Evolutionary conservation across 2,329 filamentous ascomycete species (phyloP).

Genomic region (Coniochaeta sp.): DNA sequence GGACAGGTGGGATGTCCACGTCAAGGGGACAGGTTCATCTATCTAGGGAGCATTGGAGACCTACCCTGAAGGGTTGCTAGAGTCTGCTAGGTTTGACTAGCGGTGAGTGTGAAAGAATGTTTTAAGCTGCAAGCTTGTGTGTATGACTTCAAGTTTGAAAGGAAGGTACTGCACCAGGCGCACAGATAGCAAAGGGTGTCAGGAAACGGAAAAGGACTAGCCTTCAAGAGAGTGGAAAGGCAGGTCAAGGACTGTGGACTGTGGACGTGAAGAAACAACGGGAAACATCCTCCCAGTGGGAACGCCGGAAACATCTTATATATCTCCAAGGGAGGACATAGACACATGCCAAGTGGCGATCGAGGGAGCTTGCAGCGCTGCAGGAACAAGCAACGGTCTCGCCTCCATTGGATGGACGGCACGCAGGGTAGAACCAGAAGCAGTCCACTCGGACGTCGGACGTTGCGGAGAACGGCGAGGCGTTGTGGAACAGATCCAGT

Average conservation of each 20-base stretch:
- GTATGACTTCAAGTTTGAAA: conserved; percentile 20
- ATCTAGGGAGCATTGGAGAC: background rate
- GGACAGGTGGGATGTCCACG: background rate
- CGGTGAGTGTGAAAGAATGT: conserved; percentile 9
- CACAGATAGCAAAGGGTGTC: conserved; percentile 12
- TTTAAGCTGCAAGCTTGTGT: conserved; percentile 13
- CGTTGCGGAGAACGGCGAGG: conserved; percentile 6
- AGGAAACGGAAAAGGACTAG: conserved; percentile 23
- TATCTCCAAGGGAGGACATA: conserved; percentile 6
- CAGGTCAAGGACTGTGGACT: conserved; percentile 4
- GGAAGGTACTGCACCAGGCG: conserved; percentile 36
- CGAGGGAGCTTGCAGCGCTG: conserved; percentile 16
- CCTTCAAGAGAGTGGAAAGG: conserved; percentile 29
- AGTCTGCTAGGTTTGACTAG: background rate
- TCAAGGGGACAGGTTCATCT: background rate
- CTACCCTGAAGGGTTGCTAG: conserved; percentile 2
- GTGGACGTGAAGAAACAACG: conserved; percentile 14
- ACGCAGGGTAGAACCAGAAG: conserved; percentile 25
- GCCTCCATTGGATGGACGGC: conserved; percentile 27
- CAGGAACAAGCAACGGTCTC: conserved; percentile 24
- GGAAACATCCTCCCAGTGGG: conserved; percentile 14
- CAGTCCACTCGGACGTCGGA: conserved; percentile 14
- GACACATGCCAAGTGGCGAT: conserved; percentile 12
- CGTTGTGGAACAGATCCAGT: conserved; percentile 23
- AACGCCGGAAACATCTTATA: conserved; percentile 14